A percentile compares a stretch with the other conserved stretches of the same genome.
These are phyloP conservation scores for Xylaria flabelliformis DNA, from an alignment of 495 filamentous ascomycete genomes.

Conservation along the genomic window DNA sequence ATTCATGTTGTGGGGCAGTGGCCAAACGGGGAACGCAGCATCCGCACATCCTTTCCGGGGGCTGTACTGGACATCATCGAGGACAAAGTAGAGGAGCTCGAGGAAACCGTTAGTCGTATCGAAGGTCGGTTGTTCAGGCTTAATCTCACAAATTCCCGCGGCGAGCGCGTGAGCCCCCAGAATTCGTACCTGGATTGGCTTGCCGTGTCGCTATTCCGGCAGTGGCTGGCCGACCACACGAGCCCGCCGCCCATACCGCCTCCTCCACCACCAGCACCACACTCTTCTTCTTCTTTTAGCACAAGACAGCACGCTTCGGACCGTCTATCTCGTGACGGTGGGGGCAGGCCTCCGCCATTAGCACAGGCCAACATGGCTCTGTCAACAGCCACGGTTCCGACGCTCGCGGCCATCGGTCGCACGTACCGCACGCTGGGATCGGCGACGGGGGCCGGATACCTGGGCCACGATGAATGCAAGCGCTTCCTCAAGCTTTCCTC, in stretches of 20 bases:
- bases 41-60: slow-evolving; percentile 73
- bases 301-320: slow-evolving; percentile 21
- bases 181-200: slow-evolving; percentile 89
- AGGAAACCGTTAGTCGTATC: slow-evolving; percentile 68
- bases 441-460: slow-evolving; percentile 64
- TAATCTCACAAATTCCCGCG: slow-evolving; percentile 75
- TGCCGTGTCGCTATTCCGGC: slow-evolving; percentile 80
- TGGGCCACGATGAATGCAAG: slow-evolving; percentile 85
- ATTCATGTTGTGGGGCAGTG: slow-evolving; percentile 93
- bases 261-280: slow-evolving; percentile 46
- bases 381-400: slow-evolving; percentile 35
- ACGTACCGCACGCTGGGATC: slow-evolving; percentile 75
- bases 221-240: slow-evolving; percentile 90
- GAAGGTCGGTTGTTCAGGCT: slow-evolving; percentile 83
- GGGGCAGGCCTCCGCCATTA: slow-evolving; percentile 23
- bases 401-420: slow-evolving; percentile 63
- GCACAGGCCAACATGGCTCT: slow-evolving; percentile 29
- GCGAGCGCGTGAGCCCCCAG: slow-evolving; percentile 77
- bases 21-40: slow-evolving; percentile 77
- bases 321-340: slow-evolving; percentile 32
- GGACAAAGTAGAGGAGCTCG: slow-evolving; percentile 86
- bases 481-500: slow-evolving; percentile 79
- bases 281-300: slow-evolving; percentile 19
- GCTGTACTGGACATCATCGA: slow-evolving; percentile 85
- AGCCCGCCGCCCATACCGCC: slow-evolving; percentile 67